Evolutionary conservation across 164 flowering plant species (phyloP), one percentile per base, ranked within the genome.

Genomic region (Berberis vulgaris): DNA sequence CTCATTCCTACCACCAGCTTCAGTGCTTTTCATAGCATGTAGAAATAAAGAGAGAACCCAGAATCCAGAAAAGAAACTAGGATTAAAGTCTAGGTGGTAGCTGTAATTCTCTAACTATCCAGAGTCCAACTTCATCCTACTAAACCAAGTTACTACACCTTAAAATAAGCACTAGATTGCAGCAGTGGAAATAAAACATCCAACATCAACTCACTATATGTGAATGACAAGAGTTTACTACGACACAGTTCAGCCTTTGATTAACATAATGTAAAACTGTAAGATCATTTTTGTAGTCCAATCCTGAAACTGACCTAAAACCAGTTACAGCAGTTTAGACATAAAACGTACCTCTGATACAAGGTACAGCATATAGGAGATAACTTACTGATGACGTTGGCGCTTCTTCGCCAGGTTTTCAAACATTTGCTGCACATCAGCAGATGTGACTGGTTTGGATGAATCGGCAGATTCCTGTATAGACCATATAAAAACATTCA

Each of bases 341-440:
- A 11, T 63, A 44, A 55, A 56, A 65, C 47, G 43, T 26, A 26
- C 26, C 26, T 26, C 26, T 26, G n/a, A 59, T 5, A 26, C 54
- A 3, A 49, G 13, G 49, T 45, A 50, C 41, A 49, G n/a, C 38
- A 44, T 2, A 44, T 45, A 61, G 62, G 50, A 46, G 54, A 54
- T 41, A 39, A 70, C 74, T 79, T 70, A 85, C 78, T 74, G 44
- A 55, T 67, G 50, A 38, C 89, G 86, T 45, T 80, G 71, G 46
- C 97, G 87, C 78, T 87, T 91, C 80, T 85, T 91, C 45, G 86
- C 80, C 74, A 95, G 97, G 74, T 95, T 89, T 65, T 89, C 91
- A 76, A 95, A 95, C 43, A 91, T 76, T 78, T 89, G 86, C 64
- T 77, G 84, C 45, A 95, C 78, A 74, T 91, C 97, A 55, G 69